Percentiles rank a stretch among this genome's conserved stretches.
These are phyloP conservation scores for Tuber indicum DNA, from an alignment of 495 filamentous ascomycete species.

Conservation along the genomic window DNA sequence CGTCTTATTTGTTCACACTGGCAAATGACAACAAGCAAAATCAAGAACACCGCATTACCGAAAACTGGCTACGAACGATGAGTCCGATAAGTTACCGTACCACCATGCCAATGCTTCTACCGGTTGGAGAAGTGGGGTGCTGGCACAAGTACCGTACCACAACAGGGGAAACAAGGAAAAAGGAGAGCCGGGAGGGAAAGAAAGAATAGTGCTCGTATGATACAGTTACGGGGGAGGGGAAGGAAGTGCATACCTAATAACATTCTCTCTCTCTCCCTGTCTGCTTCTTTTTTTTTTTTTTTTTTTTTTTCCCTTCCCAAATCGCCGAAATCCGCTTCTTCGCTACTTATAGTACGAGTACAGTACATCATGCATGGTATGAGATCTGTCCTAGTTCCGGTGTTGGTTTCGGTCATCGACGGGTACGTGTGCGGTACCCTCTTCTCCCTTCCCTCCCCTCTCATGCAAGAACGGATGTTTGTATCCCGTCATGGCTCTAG, in stretches of 20 bases:
- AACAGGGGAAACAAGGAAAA: neutral
- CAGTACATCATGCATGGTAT: neutral
- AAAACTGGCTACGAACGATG: neutral
- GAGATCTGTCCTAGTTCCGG: neutral
- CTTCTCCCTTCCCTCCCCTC: neutral
- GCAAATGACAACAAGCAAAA: neutral
- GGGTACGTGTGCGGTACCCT: neutral
- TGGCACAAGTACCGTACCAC: neutral
- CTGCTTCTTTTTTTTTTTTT: too few species aligned
- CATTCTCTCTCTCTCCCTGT: neutral
- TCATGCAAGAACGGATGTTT: neutral
- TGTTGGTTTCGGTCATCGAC: neutral
- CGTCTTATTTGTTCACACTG: neutral
- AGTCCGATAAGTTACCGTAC: neutral
- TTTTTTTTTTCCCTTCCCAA: neutral
- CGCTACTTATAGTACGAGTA: neutral
- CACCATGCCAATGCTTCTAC: neutral
- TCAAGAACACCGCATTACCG: neutral
- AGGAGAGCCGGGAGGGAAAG: neutral
- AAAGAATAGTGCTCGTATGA: neutral
- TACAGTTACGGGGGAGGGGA: neutral
- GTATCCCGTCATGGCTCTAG: neutral
- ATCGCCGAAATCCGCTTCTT: neutral
- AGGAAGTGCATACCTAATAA: neutral
- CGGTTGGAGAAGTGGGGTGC: neutral